Conservation (phyloP, 2,329 filamentous ascomycete genomes). For the Diaporthe caulivora region DNA sequence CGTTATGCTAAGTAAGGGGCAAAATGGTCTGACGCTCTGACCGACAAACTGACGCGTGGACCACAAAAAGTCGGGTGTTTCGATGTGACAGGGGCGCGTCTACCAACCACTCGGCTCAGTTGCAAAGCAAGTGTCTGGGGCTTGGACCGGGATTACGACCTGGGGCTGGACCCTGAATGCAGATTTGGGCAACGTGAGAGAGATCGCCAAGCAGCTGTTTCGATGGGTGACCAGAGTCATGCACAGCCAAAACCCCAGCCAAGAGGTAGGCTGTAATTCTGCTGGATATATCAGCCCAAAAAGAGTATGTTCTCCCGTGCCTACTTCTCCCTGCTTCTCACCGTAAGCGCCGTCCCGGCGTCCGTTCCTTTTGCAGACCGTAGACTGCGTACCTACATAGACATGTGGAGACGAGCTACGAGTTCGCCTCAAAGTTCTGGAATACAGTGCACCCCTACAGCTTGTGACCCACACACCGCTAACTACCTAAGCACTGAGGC, state of each 20-base stretch:
- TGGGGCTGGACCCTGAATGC: constrained; percentile 5
- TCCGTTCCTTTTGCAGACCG: neutral
- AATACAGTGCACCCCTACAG: neutral
- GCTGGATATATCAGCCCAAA: neutral
- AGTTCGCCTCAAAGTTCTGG: neutral
- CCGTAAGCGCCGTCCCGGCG: neutral
- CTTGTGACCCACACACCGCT: neutral
- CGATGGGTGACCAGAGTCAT: constrained; percentile 16
- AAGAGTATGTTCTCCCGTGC: neutral
- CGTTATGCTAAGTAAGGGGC: constrained; percentile 11
- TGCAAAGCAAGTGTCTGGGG: constrained; percentile 19
- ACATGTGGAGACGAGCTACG: neutral
- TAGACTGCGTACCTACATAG: neutral
- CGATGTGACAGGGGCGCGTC: constrained; percentile 11
- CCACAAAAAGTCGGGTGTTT: constrained; percentile 1
- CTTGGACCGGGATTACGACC: neutral
- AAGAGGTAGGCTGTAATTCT: neutral
- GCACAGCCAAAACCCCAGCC: neutral
- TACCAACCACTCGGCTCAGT: neutral
- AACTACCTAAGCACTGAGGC: no score
- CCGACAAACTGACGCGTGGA: constrained; percentile 10
- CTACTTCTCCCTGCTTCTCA: neutral
- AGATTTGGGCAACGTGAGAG: constrained; percentile 9
- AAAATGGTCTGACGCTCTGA: constrained; percentile 29
- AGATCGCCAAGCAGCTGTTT: constrained; percentile 12